These are phyloP conservation scores for Macrocystidia cucumis DNA, from an alignment of 1,284 basidiomycete genomes.

Conservation along the genomic window DNA sequence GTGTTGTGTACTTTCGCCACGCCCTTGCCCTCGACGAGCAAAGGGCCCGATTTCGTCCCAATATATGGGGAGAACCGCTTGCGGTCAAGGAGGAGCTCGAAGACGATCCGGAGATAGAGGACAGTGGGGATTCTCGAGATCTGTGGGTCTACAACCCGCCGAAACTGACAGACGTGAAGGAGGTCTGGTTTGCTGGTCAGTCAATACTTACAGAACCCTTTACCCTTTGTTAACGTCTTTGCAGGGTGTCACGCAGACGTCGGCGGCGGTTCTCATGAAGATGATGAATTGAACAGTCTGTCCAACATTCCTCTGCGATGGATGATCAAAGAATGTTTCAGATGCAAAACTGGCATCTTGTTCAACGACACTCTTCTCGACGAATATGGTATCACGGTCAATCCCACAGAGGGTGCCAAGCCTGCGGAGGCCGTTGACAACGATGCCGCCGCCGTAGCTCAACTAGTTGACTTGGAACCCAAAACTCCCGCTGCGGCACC, in stretches of 20 bases:
- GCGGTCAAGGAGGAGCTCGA: constrained; percentile 12
- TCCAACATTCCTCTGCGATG: constrained; percentile 13
- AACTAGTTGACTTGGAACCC: too few relatives aligned
- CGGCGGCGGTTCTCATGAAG: constrained; percentile 14
- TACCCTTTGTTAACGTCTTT: too few relatives aligned
- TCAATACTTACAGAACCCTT: not conserved
- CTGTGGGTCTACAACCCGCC: constrained; percentile 13
- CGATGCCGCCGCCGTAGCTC: too few relatives aligned
- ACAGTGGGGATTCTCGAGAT: constrained; percentile 7
- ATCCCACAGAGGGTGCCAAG: too few relatives aligned
- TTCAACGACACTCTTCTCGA: constrained; percentile 9
- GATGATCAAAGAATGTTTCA: constrained; percentile 14
- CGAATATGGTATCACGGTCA: constrained; percentile 6
- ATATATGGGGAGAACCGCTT: constrained; percentile 11
- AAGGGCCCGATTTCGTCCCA: constrained; percentile 11
- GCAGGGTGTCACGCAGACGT: constrained; percentile 16
- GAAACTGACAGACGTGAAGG: constrained; percentile 12
- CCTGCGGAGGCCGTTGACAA: too few relatives aligned
- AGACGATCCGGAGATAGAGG: constrained; percentile 13
- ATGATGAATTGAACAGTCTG: constrained; percentile 9
- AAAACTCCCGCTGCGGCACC: too few relatives aligned
- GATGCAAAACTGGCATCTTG: constrained; percentile 9
- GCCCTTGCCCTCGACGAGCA: constrained; percentile 13
- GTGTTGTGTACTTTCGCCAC: constrained; percentile 11
- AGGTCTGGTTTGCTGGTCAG: constrained; percentile 17